Conservation (phyloP, 768 basidiomycete genomes). For the Trametes villosa region DNA sequence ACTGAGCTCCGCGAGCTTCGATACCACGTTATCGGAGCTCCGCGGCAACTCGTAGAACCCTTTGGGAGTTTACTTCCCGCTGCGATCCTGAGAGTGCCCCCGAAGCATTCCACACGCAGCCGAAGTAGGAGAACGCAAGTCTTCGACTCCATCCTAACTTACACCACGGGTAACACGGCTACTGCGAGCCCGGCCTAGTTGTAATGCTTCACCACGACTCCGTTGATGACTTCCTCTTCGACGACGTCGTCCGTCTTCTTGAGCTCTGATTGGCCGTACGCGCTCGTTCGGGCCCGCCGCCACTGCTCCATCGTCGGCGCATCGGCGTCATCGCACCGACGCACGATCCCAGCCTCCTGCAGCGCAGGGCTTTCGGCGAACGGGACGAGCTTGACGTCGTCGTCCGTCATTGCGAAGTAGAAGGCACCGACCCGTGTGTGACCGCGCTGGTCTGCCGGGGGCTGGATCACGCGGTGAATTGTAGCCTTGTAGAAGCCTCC, state of each 20-base stretch:
- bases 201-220: constrained; percentile 40
- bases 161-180: background rate
- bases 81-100: too few species aligned
- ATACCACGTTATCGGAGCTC: too few species aligned
- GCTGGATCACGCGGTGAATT: constrained; percentile 42
- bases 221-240: constrained; percentile 40
- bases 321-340: constrained; percentile 32
- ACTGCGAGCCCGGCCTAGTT: constrained; percentile 23
- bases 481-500: constrained; percentile 43
- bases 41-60: too few species aligned
- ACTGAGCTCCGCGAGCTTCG: too few species aligned
- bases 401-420: constrained; percentile 41
- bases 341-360: constrained; percentile 33
- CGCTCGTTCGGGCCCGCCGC: constrained; percentile 35
- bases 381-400: constrained; percentile 36
- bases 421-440: constrained; percentile 39
- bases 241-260: constrained; percentile 35
- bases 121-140: too few species aligned
- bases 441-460: constrained; percentile 39
- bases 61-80: too few species aligned
- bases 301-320: constrained; percentile 37
- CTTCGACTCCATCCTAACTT: too few species aligned
- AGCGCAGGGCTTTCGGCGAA: constrained; percentile 38
- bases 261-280: constrained; percentile 36
- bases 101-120: too few species aligned